phyloP scores from a whole-genome alignment of 2,329 filamentous ascomycete species.

The Pseudogymnoascus sp. region DNA sequence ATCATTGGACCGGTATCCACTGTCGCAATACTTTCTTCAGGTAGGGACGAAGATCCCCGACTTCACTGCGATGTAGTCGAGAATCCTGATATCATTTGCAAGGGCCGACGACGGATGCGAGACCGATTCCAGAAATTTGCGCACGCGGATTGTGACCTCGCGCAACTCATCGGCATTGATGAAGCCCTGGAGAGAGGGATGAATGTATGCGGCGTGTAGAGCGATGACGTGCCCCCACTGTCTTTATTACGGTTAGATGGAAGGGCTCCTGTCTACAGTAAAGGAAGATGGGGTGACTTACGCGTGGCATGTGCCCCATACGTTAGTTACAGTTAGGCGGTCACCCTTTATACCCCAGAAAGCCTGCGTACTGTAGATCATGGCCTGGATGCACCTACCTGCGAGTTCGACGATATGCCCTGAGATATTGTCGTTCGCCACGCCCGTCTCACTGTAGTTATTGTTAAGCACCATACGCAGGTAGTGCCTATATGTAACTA shows the following conservation, averaged over 20 bases:
- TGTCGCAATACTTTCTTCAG: too few species aligned
- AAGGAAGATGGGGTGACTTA: slow-evolving; percentile 45
- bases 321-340: slow-evolving; percentile 81
- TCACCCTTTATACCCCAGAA: slow-evolving; percentile 55
- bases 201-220: slow-evolving; percentile 69
- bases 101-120: slow-evolving; percentile 69
- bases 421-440: slow-evolving; percentile 34
- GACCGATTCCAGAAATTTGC: slow-evolving; percentile 64
- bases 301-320: slow-evolving; percentile 93
- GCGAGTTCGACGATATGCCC: slow-evolving; percentile 38
- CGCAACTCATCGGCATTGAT: slow-evolving; percentile 51
- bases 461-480: slow-evolving; percentile 48
- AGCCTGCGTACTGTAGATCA: slow-evolving; percentile 63
- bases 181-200: slow-evolving; percentile 51
- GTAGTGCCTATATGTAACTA: slow-evolving; percentile 81
- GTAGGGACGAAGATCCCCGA: too few species aligned
- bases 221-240: slow-evolving; percentile 96
- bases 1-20: too few species aligned
- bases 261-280: slow-evolving; percentile 30
- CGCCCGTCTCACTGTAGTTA: slow-evolving; percentile 27
- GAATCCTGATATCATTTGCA: slow-evolving; percentile 63
- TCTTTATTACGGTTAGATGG: slow-evolving; percentile 37
- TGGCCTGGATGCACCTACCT: slow-evolving; percentile 45
- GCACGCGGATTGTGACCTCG: slow-evolving; percentile 62
- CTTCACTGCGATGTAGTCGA: slow-evolving; percentile 35